Evolutionary conservation across 306 rosid genomes (phyloP).

Genomic region (Pueraria montana): DNA sequence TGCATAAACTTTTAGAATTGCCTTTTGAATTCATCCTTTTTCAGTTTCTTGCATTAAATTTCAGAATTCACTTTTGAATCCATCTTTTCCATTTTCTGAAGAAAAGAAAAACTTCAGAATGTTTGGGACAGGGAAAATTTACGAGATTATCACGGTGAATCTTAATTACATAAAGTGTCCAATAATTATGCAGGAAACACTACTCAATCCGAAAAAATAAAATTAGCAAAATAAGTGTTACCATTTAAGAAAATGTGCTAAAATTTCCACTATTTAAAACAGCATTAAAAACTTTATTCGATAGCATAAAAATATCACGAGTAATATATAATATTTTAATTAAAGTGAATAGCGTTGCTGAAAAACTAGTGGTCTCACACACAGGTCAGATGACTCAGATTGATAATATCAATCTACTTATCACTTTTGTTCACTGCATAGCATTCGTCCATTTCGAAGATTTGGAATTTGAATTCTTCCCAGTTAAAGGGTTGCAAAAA

Average conservation of each 20-base stretch:
- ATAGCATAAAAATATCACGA: not conserved
- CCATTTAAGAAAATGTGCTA: slow-evolving; percentile 11
- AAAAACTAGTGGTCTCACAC: not conserved
- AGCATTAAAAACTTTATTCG: not conserved
- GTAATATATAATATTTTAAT: not conserved
- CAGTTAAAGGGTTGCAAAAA: not conserved
- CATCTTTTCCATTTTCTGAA: slow-evolving; percentile 38
- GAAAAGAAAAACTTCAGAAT: not conserved
- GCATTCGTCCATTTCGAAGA: not conserved
- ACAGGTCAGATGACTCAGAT: not conserved
- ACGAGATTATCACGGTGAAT: not conserved
- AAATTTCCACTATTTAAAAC: not conserved
- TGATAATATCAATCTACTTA: not conserved
- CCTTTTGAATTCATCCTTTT: slow-evolving; percentile 45
- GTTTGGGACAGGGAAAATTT: slow-evolving; percentile 3
- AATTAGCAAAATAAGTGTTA: not conserved
- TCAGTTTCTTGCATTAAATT: slow-evolving; percentile 39
- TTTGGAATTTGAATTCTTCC: slow-evolving; percentile 41
- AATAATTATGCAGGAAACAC: not conserved
- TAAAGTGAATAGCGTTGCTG: not conserved
- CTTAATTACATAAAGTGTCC: not conserved
- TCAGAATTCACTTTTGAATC: slow-evolving; percentile 46
- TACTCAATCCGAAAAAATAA: not conserved
- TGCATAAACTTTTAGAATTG: slow-evolving; percentile 37
- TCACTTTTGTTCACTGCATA: not conserved